These are phyloP conservation scores for Neonectria magnoliae DNA, from an alignment of 2,329 filamentous ascomycete genomes.

Conservation along the genomic window DNA sequence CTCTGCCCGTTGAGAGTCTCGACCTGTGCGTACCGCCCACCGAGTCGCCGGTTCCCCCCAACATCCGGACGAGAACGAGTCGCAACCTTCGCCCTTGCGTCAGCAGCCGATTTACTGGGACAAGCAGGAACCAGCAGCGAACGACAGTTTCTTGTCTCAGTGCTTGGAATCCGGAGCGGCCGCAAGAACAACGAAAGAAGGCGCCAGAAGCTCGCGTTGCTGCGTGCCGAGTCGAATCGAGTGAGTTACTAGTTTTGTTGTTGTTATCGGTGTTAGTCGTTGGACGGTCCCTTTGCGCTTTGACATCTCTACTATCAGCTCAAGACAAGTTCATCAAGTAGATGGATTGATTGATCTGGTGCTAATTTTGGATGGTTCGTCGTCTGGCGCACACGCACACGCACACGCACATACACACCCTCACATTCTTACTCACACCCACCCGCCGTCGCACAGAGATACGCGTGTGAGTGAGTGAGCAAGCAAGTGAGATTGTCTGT, in stretches of 20 bases:
- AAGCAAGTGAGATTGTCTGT: no score
- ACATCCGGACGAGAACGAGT: slow-evolving; percentile 8
- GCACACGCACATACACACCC: neutral
- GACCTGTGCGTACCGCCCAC: slow-evolving; percentile 3
- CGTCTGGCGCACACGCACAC: neutral
- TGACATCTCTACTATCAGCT: neutral
- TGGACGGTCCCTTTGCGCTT: neutral
- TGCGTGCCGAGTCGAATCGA: neutral
- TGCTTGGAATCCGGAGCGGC: slow-evolving; percentile 21
- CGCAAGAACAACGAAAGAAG: neutral
- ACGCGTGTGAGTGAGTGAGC: neutral
- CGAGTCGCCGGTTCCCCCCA: neutral
- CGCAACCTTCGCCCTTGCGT: slow-evolving; percentile 29
- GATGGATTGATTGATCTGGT: slow-evolving; percentile 12
- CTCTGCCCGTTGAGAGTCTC: slow-evolving; percentile 5
- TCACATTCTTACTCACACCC: neutral
- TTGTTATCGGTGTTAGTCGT: neutral
- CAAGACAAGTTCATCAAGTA: neutral
- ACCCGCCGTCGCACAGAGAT: slow-evolving; percentile 1
- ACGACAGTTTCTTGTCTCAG: slow-evolving; percentile 27
- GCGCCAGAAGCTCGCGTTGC: neutral
- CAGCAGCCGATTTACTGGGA: slow-evolving; percentile 33
- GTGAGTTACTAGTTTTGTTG: neutral
- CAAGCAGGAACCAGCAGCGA: slow-evolving; percentile 20
- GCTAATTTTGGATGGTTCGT: slow-evolving; percentile 2